Percentiles rank a stretch among this genome's conserved stretches.
Conservation (phyloP, 441 rosid genomes). For the Mallotus japonicus region DNA sequence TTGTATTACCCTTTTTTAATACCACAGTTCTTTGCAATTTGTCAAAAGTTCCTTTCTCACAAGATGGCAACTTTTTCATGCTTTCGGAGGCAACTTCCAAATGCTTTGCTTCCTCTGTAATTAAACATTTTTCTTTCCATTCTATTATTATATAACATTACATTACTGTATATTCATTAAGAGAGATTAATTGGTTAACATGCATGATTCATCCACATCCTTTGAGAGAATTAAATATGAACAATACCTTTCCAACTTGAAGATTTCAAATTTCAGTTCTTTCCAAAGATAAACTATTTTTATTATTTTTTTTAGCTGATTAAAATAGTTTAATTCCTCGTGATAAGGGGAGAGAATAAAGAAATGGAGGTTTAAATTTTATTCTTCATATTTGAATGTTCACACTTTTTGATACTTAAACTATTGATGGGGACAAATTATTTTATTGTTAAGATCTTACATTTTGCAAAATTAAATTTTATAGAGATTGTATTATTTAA, state of each 20-base stretch:
- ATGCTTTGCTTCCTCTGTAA: slow-evolving; percentile 26
- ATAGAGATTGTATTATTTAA: too few species aligned
- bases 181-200: background rate
- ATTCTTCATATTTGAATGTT: too few species aligned
- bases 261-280: background rate
- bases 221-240: background rate
- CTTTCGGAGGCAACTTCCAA: slow-evolving; percentile 34
- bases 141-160: too few species aligned
- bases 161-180: background rate
- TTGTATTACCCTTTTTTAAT: background rate
- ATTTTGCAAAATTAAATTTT: too few species aligned
- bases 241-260: background rate
- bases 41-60: slow-evolving; percentile 30
- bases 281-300: too few species aligned
- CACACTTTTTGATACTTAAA: too few species aligned
- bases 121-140: background rate
- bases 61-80: slow-evolving; percentile 20
- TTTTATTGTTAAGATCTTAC: too few species aligned
- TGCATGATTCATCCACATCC: background rate
- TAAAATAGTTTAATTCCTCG: too few species aligned
- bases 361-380: too few species aligned
- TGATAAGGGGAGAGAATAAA: too few species aligned
- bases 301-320: too few species aligned
- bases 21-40: slow-evolving; percentile 15
- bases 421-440: too few species aligned